Base-by-base conservation (phyloP, 2,329 filamentous ascomycete genomes). In the Zasmidium cellare region DNA sequence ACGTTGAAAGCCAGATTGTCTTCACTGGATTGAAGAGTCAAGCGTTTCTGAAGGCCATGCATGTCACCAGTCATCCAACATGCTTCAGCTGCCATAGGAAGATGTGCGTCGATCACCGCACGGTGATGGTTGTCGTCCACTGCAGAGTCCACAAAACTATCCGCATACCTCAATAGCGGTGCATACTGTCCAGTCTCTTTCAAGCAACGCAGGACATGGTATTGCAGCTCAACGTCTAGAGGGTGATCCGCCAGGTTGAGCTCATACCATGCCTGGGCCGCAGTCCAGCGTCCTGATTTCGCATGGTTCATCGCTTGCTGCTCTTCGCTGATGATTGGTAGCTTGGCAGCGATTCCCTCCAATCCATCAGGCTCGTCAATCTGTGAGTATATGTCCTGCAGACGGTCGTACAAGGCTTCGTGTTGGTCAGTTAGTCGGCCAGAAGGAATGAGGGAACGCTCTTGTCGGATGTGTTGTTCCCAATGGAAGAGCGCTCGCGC, bases 351-450 rank as follows among this genome's bases (percentile, higher is more conserved):
- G 60, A 99, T 93, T 2, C 94, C 94, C 71, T 97, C 92, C 31
- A 99, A 87, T 1, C 93, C 92, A 73, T 99, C 94, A 0, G 94
- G 96, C 67, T 99, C 94, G 69, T 99, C 94, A 60, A 99, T 97
- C 67, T 97, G 90, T 1, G 91, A 91, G 74, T 99, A 99, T 18
- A 99, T 96, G 53, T 93, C 87, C 70, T 97, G 93, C 22, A 99
- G 79, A 60, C 87, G 85, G 16, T 70, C 66, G 22, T 85, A 81
- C 53, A 88, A 81, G 47, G 80, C 71, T 49, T 79, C 77, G 12
- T 71, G 63, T 20, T 85, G 82, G 31, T 61, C 51, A 3, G 62
- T 59, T 25, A 65, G 51, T 3, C 60, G 60, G 1, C 80, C 79
- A 1, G 77, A 73, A 1, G 80, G 79, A 35, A 72, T 69, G 11